These are phyloP conservation scores for Sclerotinia glacialis DNA, from an alignment of 2,329 filamentous ascomycete genomes.

Conservation along the genomic window DNA sequence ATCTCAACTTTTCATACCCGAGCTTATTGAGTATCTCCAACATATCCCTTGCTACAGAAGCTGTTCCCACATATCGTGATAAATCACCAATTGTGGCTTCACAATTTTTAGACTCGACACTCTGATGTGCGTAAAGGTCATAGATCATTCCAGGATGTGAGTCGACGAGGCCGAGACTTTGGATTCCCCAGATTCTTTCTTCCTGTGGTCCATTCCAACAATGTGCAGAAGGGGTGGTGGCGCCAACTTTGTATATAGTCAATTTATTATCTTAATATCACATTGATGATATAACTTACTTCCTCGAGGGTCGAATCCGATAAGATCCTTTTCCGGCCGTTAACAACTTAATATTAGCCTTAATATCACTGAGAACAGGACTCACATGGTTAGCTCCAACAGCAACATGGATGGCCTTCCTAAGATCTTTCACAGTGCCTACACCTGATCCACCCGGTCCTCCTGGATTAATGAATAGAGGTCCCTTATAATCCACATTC, in stretches of 20 bases:
- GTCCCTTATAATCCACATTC: constrained; percentile 27
- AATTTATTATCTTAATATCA: background rate
- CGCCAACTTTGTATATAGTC: constrained; percentile 36
- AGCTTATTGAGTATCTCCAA: constrained; percentile 37
- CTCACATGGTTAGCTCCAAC: constrained; percentile 37
- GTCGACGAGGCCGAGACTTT: constrained; percentile 47
- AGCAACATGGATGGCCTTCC: constrained; percentile 44
- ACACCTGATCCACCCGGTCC: constrained; percentile 51
- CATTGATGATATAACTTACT: constrained; percentile 10
- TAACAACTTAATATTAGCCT: background rate
- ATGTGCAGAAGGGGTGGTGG: constrained; percentile 48
- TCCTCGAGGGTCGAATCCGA: constrained; percentile 52
- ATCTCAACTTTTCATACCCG: constrained; percentile 42
- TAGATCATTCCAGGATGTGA: constrained; percentile 48
- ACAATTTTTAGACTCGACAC: background rate
- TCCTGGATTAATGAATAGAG: constrained; percentile 31
- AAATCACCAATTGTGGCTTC: constrained; percentile 10
- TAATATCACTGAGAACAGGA: background rate
- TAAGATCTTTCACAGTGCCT: constrained; percentile 26
- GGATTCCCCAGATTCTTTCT: constrained; percentile 46
- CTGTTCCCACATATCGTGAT: background rate
- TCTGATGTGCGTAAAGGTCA: constrained; percentile 45
- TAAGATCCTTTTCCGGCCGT: constrained; percentile 43
- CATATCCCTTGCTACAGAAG: constrained; percentile 39
- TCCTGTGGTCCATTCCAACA: constrained; percentile 49